Base-by-base conservation (phyloP, 2,329 filamentous ascomycete genomes). In the Venturiaceae sp. region DNA sequence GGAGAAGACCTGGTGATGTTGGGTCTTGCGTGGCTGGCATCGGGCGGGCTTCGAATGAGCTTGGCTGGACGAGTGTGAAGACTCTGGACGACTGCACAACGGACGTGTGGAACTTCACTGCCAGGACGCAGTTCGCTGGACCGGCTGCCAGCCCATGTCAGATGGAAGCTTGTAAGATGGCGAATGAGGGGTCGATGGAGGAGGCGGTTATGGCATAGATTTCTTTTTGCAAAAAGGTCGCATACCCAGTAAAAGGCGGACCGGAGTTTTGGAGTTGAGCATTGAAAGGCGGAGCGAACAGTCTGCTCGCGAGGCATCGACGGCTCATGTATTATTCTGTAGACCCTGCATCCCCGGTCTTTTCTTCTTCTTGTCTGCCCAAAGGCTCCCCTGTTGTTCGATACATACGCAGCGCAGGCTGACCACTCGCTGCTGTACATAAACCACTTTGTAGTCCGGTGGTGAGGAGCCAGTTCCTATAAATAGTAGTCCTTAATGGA, bases 1-100 rank as follows among this genome's bases (percentile, higher is more conserved):
- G 68, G 14, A 64, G 72, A 36, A 64, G 74, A 57, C 67, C 67
- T 5, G 74, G 74, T 34, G 74, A 76, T 60, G 71, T 76, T 21
- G 72, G 71, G 6, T 71, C 71, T 58, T 74, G 72, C 46, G 71
- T 74, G 5, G 72, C 72, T n/a, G 70, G 70, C 39, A 69, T 72
- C 13, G 64, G 64, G 44, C 67, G 70, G 62, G 72, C 72, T 30
- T 70, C 72, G 54, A 65, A 60, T 7, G 71, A 74, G 60, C 68
- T 75, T n/a, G 65, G 67, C 36, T 75, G 72, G 72, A 66, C 60
- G 47, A 69, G 72, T 19, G 66, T 69, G 55, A 71, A 71, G 60
- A 64, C 68, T 3, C 60, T 75, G 14, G 62, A 67, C 16, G 70
- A 72, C 60, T 74, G 71, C 59, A 68, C 71, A 7, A 60, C 62